Evolutionary conservation across 1,284 basidiomycete genomes (phyloP).

Genomic region (Bjerkandera adusta): DNA sequence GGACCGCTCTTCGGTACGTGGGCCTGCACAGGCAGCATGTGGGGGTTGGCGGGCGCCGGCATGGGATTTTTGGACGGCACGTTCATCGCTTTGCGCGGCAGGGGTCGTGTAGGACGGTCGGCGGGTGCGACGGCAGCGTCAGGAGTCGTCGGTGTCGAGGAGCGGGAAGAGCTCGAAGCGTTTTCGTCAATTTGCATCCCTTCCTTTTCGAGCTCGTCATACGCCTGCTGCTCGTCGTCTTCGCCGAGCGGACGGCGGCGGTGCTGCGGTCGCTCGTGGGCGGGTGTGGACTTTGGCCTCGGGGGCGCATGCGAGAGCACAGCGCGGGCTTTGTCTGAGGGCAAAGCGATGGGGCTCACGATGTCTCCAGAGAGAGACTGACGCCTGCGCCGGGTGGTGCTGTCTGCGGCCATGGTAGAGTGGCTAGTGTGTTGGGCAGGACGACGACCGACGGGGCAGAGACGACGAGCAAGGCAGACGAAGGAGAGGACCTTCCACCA

Average conservation of each 20-base stretch:
- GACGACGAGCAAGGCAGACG: neutral
- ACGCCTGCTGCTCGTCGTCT: conserved; percentile 16
- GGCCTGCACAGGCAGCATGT: conserved; percentile 79
- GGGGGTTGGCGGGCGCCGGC: conserved; percentile 58
- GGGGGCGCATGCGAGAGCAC: conserved; percentile 25
- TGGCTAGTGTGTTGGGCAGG: neutral
- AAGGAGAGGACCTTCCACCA: too few relatives aligned
- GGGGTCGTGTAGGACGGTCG: conserved; percentile 42
- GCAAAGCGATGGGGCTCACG: conserved; percentile 25
- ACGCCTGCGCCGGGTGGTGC: conserved; percentile 30
- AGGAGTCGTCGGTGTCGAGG: conserved; percentile 16
- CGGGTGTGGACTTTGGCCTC: conserved; percentile 37
- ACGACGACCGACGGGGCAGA: too few relatives aligned
- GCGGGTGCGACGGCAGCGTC: conserved; percentile 34
- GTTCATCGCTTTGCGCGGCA: conserved; percentile 43
- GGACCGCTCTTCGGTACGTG: conserved; percentile 63
- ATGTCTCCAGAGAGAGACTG: conserved; percentile 34
- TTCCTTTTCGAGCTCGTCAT: conserved; percentile 20
- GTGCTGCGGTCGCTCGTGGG: conserved; percentile 26
- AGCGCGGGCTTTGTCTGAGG: conserved; percentile 16
- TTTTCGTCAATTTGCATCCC: conserved; percentile 27
- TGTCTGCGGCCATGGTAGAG: conserved; percentile 13
- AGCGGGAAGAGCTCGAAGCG: conserved; percentile 17
- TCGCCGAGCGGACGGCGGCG: conserved; percentile 24
- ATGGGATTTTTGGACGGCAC: conserved; percentile 32